phyloP scores from a whole-genome alignment of 164 flowering plant species.

The Taxillus chinensis region DNA sequence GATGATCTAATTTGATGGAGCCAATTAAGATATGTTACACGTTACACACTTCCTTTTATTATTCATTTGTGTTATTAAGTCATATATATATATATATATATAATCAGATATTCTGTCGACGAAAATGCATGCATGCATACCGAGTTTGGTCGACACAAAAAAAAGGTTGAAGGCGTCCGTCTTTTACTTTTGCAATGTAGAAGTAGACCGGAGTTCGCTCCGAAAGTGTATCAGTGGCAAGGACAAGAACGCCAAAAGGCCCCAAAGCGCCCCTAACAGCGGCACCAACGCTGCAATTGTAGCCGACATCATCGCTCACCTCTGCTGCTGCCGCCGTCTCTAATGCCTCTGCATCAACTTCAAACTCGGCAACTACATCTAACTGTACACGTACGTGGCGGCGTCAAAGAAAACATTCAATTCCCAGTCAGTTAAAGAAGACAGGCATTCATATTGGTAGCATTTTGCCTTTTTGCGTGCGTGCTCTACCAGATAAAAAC shows the following conservation, averaged over 20 bases:
- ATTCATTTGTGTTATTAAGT: too few species aligned
- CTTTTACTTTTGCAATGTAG: conserved; percentile 21
- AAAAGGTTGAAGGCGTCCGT: conserved; percentile 25
- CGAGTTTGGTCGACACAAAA: conserved; percentile 50
- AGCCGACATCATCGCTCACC: conserved; percentile 3
- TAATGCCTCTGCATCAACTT: conserved; percentile 21
- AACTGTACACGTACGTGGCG: conserved; percentile 17
- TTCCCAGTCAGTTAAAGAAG: too few species aligned
- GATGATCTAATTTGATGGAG: conserved; percentile 28
- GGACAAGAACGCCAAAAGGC: conserved; percentile 51
- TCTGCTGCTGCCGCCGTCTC: conserved; percentile 10
- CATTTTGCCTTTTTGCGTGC: too few species aligned
- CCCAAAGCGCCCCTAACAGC: conserved; percentile 32
- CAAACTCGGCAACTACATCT: conserved; percentile 45
- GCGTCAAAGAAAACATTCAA: too few species aligned
- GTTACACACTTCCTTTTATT: too few species aligned
- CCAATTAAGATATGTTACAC: too few species aligned
- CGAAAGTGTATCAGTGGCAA: conserved; percentile 35
- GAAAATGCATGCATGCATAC: conserved; percentile 10
- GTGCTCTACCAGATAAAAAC: too few species aligned
- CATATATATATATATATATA: too few species aligned
- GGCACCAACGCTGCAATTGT: conserved; percentile 34
- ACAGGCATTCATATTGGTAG: too few species aligned
- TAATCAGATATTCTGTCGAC: too few species aligned
- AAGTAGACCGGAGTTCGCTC: conserved; percentile 57